Evolutionary conservation across 1,284 basidiomycete genomes (phyloP).

Genomic region (Xerocomus nothofagi): DNA sequence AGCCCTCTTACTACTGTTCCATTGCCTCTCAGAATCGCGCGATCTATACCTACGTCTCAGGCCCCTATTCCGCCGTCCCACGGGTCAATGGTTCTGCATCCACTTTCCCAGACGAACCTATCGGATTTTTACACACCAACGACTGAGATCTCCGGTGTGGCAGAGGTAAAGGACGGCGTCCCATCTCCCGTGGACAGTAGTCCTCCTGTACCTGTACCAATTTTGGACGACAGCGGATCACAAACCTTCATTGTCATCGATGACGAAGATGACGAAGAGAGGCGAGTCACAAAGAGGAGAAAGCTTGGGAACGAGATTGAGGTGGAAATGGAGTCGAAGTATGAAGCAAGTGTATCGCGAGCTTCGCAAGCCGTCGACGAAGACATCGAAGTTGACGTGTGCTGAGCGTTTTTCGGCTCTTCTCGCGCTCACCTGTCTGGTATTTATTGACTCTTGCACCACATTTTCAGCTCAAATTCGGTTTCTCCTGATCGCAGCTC

Average conservation of each 20-base stretch:
- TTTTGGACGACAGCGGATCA: slow-evolving; percentile 30
- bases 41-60: slow-evolving; percentile 11
- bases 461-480: slow-evolving; percentile 1
- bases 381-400: slow-evolving; percentile 33
- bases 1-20: slow-evolving; percentile 43
- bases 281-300: slow-evolving; percentile 55
- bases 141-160: slow-evolving; percentile 4
- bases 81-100: neutral
- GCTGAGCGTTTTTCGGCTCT: slow-evolving; percentile 14
- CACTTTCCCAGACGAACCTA: slow-evolving; percentile 1
- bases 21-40: slow-evolving; percentile 32
- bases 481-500: slow-evolving; percentile 2
- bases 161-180: slow-evolving; percentile 20
- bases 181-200: slow-evolving; percentile 15
- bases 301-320: slow-evolving; percentile 24
- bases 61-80: neutral
- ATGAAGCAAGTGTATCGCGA: neutral
- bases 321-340: neutral
- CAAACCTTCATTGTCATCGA: slow-evolving; percentile 53
- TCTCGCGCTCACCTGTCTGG: neutral
- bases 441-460: neutral
- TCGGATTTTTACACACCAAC: slow-evolving; percentile 15
- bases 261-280: slow-evolving; percentile 56
- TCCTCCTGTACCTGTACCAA: slow-evolving; percentile 30
- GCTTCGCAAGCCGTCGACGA: slow-evolving; percentile 23